These are phyloP conservation scores for Sphaceloma murrayae DNA, from an alignment of 2,329 filamentous ascomycete genomes.

Conservation along the genomic window DNA sequence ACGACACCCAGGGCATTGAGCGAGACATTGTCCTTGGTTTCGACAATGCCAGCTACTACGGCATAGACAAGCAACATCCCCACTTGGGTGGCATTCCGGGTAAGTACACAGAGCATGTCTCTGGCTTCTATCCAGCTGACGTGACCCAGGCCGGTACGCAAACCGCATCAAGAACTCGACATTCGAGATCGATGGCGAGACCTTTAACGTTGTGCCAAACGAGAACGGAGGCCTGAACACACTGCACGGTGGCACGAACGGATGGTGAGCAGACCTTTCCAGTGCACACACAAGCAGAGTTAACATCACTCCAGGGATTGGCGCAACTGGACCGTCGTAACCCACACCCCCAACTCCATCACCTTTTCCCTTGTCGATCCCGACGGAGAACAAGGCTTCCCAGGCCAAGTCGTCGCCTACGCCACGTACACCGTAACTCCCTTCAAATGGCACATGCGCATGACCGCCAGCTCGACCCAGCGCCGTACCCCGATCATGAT, in stretches of 20 bases:
- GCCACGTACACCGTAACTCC: conserved; percentile 63
- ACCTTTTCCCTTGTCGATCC: conserved; percentile 66
- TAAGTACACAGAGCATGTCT: conserved; percentile 15
- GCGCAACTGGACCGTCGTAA: conserved; percentile 63
- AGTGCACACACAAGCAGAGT: conserved; percentile 50
- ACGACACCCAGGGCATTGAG: conserved; percentile 57
- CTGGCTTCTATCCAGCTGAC: conserved; percentile 1
- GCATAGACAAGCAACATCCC: conserved; percentile 53
- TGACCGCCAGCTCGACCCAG: conserved; percentile 59
- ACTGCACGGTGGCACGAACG: conserved; percentile 38
- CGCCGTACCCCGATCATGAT: conserved; percentile 78
- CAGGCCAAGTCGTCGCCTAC: conserved; percentile 64
- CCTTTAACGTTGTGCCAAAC: conserved; percentile 42
- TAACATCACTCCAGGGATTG: conserved; percentile 50
- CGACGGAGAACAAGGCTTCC: conserved; percentile 67
- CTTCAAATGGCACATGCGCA: conserved; percentile 61
- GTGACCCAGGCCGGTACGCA: conserved; percentile 50
- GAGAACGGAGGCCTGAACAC: conserved; percentile 44
- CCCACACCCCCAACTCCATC: conserved; percentile 56
- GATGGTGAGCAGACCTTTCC: conserved; percentile 42
- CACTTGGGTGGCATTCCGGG: conserved; percentile 66
- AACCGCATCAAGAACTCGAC: conserved; percentile 62
- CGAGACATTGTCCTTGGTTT: conserved; percentile 65
- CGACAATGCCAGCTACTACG: conserved; percentile 66
- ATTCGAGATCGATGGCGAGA: conserved; percentile 40